phyloP scores from a whole-genome alignment of 2,329 filamentous ascomycete species.

The Elsinoe arachidis region DNA sequence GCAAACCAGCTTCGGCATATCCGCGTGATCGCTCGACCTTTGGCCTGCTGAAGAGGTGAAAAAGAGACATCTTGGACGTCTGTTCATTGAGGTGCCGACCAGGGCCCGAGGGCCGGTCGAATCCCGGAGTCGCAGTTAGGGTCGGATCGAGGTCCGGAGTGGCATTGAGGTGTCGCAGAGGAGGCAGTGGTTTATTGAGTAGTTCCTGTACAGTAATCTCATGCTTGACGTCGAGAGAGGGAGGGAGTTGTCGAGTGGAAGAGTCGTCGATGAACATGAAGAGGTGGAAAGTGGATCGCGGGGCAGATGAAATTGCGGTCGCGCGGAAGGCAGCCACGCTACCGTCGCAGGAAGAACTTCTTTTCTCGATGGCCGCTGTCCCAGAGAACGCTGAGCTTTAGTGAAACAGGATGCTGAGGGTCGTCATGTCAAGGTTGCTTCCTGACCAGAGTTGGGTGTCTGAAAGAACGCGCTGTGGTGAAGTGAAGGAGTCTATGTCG shows the following conservation, averaged over 20 bases:
- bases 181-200: conserved; percentile 14
- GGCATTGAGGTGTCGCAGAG: conserved; percentile 11
- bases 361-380: background rate
- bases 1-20: conserved; percentile 33
- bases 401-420: conserved; percentile 7
- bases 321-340: conserved; percentile 11
- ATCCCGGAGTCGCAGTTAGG: conserved; percentile 9
- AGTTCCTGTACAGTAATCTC: background rate
- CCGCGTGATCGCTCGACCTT: conserved; percentile 41
- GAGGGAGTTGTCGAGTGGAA: conserved; percentile 1
- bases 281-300: conserved; percentile 11
- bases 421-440: conserved; percentile 4
- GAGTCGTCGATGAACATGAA: conserved; percentile 12
- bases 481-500: conserved; percentile 1
- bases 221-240: conserved; percentile 7
- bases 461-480: background rate
- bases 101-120: conserved; percentile 4
- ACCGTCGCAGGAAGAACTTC: conserved; percentile 9
- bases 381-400: background rate
- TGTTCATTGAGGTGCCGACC: conserved; percentile 11
- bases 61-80: conserved; percentile 39
- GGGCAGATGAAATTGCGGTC: conserved; percentile 13
- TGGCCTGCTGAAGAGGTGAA: conserved; percentile 42
- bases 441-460: background rate
- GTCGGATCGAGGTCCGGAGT: conserved; percentile 4